These are phyloP conservation scores for Microdochium trichocladiopsis DNA, from an alignment of 2,329 filamentous ascomycete genomes.

Conservation along the genomic window DNA sequence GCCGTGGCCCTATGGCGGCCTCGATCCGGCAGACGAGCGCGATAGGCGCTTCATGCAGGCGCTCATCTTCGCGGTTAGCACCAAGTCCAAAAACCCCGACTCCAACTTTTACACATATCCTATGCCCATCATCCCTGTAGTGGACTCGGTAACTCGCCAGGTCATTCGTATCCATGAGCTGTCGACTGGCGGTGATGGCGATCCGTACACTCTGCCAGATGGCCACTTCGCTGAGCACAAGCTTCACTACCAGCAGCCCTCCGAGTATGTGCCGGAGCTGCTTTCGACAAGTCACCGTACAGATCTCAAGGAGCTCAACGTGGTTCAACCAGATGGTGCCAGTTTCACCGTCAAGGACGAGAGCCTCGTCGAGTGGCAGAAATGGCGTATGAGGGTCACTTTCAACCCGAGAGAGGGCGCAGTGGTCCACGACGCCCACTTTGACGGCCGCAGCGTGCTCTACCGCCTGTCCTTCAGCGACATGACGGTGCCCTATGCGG, in stretches of 20 bases:
- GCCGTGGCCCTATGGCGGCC: constrained; percentile 32
- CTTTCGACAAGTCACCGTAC: constrained; percentile 17
- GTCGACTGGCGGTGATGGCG: constrained; percentile 21
- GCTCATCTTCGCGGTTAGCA: constrained; percentile 22
- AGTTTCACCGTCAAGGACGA: constrained; percentile 52
- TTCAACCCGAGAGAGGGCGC: constrained; percentile 67
- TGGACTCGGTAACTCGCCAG: constrained; percentile 19
- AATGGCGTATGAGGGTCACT: constrained; percentile 62
- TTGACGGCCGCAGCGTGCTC: constrained; percentile 57
- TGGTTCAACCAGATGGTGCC: constrained; percentile 57
- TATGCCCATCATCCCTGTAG: constrained; percentile 36
- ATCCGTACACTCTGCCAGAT: constrained; percentile 4
- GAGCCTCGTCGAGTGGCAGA: constrained; percentile 50
- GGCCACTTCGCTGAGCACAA: background rate
- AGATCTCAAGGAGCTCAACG: constrained; percentile 51
- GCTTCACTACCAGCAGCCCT: constrained; percentile 6
- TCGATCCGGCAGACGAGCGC: constrained; percentile 20
- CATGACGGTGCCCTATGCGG: constrained; percentile 64
- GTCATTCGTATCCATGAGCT: constrained; percentile 25
- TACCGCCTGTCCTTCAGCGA: constrained; percentile 62
- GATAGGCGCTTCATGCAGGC: constrained; percentile 21
- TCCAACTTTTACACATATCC: constrained; percentile 43
- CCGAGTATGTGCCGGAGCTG: constrained; percentile 7
- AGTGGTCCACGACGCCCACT: constrained; percentile 65
- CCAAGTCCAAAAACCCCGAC: constrained; percentile 25